These are phyloP conservation scores for Colletotrichum sp. DNA, from an alignment of 2,329 filamentous ascomycete species.

Conservation along the genomic window DNA sequence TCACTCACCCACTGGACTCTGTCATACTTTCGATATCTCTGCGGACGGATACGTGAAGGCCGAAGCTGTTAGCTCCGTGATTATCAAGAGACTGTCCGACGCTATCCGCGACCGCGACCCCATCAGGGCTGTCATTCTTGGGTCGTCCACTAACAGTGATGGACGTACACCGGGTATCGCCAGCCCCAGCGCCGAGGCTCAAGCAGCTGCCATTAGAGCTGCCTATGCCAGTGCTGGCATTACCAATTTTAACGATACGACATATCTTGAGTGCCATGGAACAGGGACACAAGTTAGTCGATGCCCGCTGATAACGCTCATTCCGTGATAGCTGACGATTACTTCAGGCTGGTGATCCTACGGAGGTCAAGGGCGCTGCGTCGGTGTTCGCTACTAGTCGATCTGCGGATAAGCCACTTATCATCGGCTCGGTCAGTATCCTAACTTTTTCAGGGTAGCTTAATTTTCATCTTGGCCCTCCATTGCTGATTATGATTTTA, in stretches of 20 bases:
- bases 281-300: conserved; percentile 34
- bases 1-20: neutral
- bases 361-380: conserved; percentile 33
- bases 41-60: conserved; percentile 53
- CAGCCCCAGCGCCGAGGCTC: conserved; percentile 30
- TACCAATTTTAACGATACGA: conserved; percentile 21
- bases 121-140: conserved; percentile 35
- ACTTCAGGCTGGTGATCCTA: conserved; percentile 35
- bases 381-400: conserved; percentile 26
- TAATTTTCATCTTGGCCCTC: neutral
- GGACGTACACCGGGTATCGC: conserved; percentile 39
- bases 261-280: conserved; percentile 43
- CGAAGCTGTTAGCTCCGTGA: conserved; percentile 45
- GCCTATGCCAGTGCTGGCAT: conserved; percentile 33
- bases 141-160: conserved; percentile 33
- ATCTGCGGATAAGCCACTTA: conserved; percentile 19
- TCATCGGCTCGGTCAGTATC: conserved; percentile 28
- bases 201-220: conserved; percentile 31
- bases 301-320: neutral
- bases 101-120: conserved; percentile 47
- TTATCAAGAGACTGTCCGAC: conserved; percentile 46
- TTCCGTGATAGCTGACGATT: neutral
- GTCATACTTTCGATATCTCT: conserved; percentile 21
- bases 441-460: too few relatives aligned
- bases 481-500: neutral